phyloP scores from a whole-genome alignment of 495 filamentous ascomycete genomes.

The Cenococcum geophilum region DNA sequence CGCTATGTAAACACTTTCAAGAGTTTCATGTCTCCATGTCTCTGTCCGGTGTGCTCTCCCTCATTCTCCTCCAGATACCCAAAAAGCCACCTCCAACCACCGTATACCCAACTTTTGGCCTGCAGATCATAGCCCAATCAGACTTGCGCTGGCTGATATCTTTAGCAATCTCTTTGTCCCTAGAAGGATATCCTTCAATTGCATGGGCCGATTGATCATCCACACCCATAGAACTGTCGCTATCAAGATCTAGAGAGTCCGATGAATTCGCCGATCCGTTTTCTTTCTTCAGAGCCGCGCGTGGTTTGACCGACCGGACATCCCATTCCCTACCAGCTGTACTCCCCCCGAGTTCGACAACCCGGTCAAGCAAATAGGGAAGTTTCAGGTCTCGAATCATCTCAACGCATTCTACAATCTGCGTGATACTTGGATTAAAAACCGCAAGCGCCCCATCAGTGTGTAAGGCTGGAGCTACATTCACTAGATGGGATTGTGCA shows the following conservation, averaged over 20 bases:
- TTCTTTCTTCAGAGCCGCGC: slow-evolving; percentile 24
- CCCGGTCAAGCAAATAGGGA: slow-evolving; percentile 54
- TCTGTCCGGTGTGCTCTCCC: not conserved
- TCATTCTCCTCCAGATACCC: slow-evolving; percentile 55
- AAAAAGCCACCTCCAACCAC: slow-evolving; percentile 67
- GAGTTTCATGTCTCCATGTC: not conserved
- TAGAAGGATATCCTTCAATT: slow-evolving; percentile 12
- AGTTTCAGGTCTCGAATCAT: slow-evolving; percentile 46
- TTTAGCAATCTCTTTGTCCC: slow-evolving; percentile 28
- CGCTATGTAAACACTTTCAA: not conserved
- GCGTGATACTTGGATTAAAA: slow-evolving; percentile 71
- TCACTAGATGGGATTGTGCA: slow-evolving; percentile 51
- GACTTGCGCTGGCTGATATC: slow-evolving; percentile 24
- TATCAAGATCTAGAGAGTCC: not conserved
- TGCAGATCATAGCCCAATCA: slow-evolving; percentile 56
- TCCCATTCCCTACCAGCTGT: slow-evolving; percentile 59
- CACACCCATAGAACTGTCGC: not conserved
- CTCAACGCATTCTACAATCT: slow-evolving; percentile 58
- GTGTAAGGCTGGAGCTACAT: slow-evolving; percentile 51
- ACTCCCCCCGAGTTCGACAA: slow-evolving; percentile 61
- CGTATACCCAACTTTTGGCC: slow-evolving; percentile 59
- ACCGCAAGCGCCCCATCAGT: slow-evolving; percentile 57
- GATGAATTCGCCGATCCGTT: not conserved
- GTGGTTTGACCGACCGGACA: slow-evolving; percentile 50
- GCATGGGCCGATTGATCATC: slow-evolving; percentile 10